Evolutionary conservation across 1,284 basidiomycete species (phyloP), one percentile per base, ranked within the genome.

Genomic region (Macrocystidia cucumis): DNA sequence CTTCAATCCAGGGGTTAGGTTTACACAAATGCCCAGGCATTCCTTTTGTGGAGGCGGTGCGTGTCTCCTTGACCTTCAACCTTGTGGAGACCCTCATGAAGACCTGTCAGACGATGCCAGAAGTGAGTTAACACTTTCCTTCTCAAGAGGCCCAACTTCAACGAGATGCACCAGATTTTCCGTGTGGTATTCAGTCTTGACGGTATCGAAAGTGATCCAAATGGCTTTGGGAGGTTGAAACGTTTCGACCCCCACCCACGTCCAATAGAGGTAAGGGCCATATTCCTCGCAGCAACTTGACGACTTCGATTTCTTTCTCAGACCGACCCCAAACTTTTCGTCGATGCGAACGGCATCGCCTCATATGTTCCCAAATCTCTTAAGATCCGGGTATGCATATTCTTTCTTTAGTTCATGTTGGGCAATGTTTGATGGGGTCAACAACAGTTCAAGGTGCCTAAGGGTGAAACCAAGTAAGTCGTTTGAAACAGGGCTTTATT

Each of bases 11-110:
- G 33, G 62, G 60, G 2, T 49, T 58, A 9, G 60, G 63, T 9
- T 56, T 63, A 47, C 60, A 63, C 41, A 52, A 51, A 33, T 59
- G 57, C 38, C 54, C 60, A 13, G 62, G 57, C 4, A 43, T 53
- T n/a, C 38, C 48, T 19, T 59, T 56, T 29, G 48, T 52, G 3
- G 55, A 60, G 21, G 45, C 61, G 38, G 58, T 56, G n/a, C 42
- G 59, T 31, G 37, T 23, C 11, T 24, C 9, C 18, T 2, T 5
- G 25, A 5, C 3, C 7, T 27, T 3, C 5, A 27, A 3, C n/a
- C 16, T 5, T 7, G 5, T 3, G 7, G 5, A 27, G n/a, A 12
- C 7, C 3, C 25, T 18, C 23, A 23, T 9, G 3, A 12, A 19
- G 6, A 12, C 9, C 7, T 5, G 8, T n/a, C 17, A 46, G 44